Conservation (phyloP, 257 asterid species). For the Haberlea rhodopensis region DNA sequence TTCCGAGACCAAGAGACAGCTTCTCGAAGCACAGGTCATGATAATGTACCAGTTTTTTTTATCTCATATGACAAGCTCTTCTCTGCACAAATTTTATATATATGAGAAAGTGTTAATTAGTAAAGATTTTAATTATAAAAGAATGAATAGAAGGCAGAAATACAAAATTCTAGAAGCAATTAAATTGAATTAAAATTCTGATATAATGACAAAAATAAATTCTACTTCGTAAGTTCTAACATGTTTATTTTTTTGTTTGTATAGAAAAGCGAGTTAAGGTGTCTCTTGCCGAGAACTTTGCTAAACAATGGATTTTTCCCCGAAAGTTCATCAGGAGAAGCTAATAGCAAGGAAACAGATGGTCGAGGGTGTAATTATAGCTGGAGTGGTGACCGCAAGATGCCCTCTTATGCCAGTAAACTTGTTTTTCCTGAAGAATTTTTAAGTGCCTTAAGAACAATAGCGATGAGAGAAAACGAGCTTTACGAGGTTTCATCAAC, state of each 20-base stretch:
- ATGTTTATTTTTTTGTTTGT: constrained; percentile 20
- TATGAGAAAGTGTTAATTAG: not conserved
- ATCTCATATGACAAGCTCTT: constrained; percentile 10
- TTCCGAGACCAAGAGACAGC: constrained; percentile 75
- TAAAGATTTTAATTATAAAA: not conserved
- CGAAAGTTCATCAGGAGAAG: constrained; percentile 38
- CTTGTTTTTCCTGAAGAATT: constrained; percentile 85
- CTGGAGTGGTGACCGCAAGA: constrained; percentile 78
- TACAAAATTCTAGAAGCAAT: not conserved
- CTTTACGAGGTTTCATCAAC: constrained; percentile 64
- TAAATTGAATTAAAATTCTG: not conserved
- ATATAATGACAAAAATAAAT: no score
- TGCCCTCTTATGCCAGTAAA: constrained; percentile 57
- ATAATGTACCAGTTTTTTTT: not conserved
- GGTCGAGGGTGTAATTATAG: constrained; percentile 44
- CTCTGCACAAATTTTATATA: not conserved
- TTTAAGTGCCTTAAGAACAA: constrained; percentile 76
- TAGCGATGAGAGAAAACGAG: constrained; percentile 76
- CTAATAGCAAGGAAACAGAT: constrained; percentile 22
- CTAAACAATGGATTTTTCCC: constrained; percentile 73
- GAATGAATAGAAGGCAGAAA: not conserved
- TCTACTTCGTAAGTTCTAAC: no score
- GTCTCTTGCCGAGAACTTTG: constrained; percentile 67
- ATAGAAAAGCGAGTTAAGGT: constrained; percentile 82
- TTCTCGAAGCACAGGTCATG: constrained; percentile 87